phyloP scores from a whole-genome alignment of 2,329 filamentous ascomycete species.

The Penicillium sclerotigenum region DNA sequence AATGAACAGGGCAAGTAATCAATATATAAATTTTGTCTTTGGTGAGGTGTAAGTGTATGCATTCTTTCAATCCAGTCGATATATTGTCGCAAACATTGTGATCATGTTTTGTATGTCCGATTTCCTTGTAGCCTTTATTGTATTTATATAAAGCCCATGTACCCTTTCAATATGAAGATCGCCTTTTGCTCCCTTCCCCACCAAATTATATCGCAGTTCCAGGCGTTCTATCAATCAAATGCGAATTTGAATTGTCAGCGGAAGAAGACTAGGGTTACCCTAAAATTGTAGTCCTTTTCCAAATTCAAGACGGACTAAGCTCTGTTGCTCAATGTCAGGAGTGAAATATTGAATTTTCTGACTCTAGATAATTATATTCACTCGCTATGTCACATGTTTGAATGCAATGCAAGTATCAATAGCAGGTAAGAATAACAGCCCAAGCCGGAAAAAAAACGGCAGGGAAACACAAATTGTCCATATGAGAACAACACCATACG shows the following conservation, averaged over 20 bases:
- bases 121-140: not conserved
- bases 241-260: not conserved
- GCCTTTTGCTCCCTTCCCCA: not conserved
- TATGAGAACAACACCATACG: conserved; percentile 6
- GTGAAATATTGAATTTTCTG: not conserved
- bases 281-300: not conserved
- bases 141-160: too few relatives aligned
- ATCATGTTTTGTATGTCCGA: not conserved
- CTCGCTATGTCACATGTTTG: not conserved
- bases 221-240: not conserved
- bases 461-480: conserved; percentile 2
- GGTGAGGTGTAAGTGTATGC: not conserved
- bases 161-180: too few relatives aligned
- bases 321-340: not conserved
- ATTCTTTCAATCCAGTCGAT: not conserved
- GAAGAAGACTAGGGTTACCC: not conserved
- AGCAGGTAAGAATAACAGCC: not conserved
- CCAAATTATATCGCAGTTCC: too few relatives aligned
- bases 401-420: not conserved
- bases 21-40: not conserved
- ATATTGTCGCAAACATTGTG: not conserved
- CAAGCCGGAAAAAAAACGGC: not conserved
- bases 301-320: not conserved
- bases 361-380: not conserved
- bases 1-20: not conserved